Base-by-base conservation (phyloP, 805 yeast species). In the Huiozyma sinensis region DNA sequence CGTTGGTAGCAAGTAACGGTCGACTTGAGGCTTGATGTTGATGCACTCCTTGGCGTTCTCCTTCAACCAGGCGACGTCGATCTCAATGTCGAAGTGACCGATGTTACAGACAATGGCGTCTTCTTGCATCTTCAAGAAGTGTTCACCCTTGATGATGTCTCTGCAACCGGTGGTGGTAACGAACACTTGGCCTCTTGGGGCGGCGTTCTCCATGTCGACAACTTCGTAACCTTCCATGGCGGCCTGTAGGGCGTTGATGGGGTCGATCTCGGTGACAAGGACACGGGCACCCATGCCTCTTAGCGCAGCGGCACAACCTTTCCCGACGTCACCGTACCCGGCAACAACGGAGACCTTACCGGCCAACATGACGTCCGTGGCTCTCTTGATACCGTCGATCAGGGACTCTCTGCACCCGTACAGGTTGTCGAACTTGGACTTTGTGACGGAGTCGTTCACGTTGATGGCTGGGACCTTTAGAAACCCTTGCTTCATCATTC, bases 81-180 rank as follows among this genome's bases (percentile, higher is more conserved):
- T 92, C 79, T 90, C 98, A 65, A 92, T 87, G 73, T 90, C 98
- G 61, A 90, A 90, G 76, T 90, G 98, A 70, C 98, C 98, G 73
- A 90, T 90, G 94, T 90, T 90, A 76, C 96, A 92, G 54, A 90
- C 98, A 69, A 90, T 92, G 61, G 98, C 97, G 68, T 90, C 98
- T 73, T 90, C 95, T 72, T 97, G 97, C 98, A 90, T 92, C 60
- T 70, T 72, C 58, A 73, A 73, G 70, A 90, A 90, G 76, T 89
- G 95, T 60, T 73, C 75, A 64, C 85, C 84, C 56, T 83, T 82
- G 75, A 90, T 88, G 69, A 90, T 90, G 71, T 90, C 98, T 75
- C 97, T 87, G 77, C 97, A 88, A 67, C 98, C 98, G 56, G 98
- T 90, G 70, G 98, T 92, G 69, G 98, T 90, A 66, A 90, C 98